Evolutionary conservation across 805 yeast genomes (phyloP), one percentile per base, ranked within the genome.

Genomic region (Pichia rugopelliculosa): DNA sequence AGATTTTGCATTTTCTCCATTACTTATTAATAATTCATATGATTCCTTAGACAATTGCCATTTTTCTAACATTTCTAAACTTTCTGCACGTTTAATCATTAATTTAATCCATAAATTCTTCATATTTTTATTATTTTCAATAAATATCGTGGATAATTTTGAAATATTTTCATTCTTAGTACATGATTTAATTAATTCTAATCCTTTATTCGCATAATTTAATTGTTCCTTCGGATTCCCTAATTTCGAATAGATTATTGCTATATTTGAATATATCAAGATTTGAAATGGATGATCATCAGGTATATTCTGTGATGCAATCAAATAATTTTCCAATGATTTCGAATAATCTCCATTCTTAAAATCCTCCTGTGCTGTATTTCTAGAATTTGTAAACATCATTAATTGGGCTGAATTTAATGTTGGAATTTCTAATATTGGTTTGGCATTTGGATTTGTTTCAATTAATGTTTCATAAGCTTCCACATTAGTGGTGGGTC

Each of bases 271-370:
- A 43, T 73, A 72, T 2, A 87, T 76, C 20, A 90, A 70, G 3
- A 90, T 74, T 17, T 83, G 72, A 36, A 82, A 70, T 26, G 81
- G 74, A 62, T 91, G 96, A 10, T 69, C 68, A 1, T 59, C 54
- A 0, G 96, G 95, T 2, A 89, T 67, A 3, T 78, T 58, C 13
- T 56, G 49, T 24, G 73, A 56, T 42, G 79, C 59, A 37, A 74
- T 68, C 27, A 77, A 71, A 60, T 86, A 93, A 46, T 73, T 71
- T 25, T 68, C 73, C 13, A 78, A 68, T 0, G 99, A 90, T 5
- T 68, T 59, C 4, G 79, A 62, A 61, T 84, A 93, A 61, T 93
- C 91, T 18, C 99, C 99, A n/a, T 79, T 74, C 47, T 78, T 77
- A 68, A 81, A 93, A 1, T 80, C 73, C 17, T 72, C 73, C 7